Conservation (phyloP, 1,139 yeast species). For the Yamadazyma triangularis region DNA sequence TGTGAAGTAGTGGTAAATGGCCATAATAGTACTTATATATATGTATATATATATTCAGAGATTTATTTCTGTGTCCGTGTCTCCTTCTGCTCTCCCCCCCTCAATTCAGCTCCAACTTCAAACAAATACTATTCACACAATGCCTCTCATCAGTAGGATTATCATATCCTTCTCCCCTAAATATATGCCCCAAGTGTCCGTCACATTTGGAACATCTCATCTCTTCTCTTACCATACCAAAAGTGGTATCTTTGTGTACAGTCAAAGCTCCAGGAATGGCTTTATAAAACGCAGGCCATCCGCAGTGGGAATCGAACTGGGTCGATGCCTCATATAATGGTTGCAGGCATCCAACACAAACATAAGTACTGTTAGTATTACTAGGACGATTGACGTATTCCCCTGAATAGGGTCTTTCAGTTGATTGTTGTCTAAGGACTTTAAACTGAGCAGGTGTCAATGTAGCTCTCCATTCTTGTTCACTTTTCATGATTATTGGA, state of each 20-base stretch:
- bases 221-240: conserved; percentile 82
- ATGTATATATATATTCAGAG: no score
- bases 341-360: conserved; percentile 79
- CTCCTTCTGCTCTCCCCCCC: background rate
- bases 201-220: conserved; percentile 87
- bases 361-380: conserved; percentile 55
- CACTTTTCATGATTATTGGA: conserved; percentile 38
- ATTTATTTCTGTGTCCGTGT: no score
- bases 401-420: conserved; percentile 82
- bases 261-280: conserved; percentile 79
- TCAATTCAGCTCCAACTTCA: conserved; percentile 46
- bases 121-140: conserved; percentile 84
- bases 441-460: conserved; percentile 74
- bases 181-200: conserved; percentile 93
- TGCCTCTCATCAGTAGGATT: conserved; percentile 92
- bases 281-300: conserved; percentile 96
- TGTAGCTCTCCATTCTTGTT: conserved; percentile 76
- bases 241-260: conserved; percentile 53
- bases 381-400: conserved; percentile 51
- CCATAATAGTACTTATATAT: no score
- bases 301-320: conserved; percentile 88
- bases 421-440: conserved; percentile 73
- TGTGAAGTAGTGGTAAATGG: no score
- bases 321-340: conserved; percentile 78
- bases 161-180: conserved; percentile 88